A percentile compares a stretch with the other conserved stretches of the same genome.
Conservation (phyloP, 2,329 filamentous ascomycete genomes). For the Furcasterigmium furcatum region DNA sequence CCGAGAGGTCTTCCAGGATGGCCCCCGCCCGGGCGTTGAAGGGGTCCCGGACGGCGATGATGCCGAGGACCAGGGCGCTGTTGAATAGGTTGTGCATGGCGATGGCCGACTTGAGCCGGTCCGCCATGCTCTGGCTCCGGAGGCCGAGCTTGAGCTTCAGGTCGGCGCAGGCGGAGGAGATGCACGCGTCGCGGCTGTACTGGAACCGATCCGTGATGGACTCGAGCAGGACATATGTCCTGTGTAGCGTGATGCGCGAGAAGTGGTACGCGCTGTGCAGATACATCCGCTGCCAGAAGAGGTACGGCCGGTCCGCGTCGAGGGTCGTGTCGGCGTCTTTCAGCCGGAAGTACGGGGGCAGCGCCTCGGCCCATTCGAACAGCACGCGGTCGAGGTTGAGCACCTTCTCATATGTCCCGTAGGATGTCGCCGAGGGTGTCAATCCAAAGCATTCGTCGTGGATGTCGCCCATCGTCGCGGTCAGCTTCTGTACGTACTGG, state of each 20-base stretch:
- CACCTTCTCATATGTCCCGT: conserved; percentile 24
- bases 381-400: conserved; percentile 28
- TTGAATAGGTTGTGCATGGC: conserved; percentile 37
- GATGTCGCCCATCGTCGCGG: conserved; percentile 31
- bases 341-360: conserved; percentile 30
- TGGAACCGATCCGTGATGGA: conserved; percentile 35
- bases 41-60: conserved; percentile 26
- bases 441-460: conserved; percentile 34
- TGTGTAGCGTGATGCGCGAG: conserved; percentile 33
- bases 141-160: conserved; percentile 29
- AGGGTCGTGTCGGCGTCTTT: conserved; percentile 24
- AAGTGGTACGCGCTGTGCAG: conserved; percentile 36
- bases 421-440: conserved; percentile 23
- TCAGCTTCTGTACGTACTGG: conserved; percentile 25
- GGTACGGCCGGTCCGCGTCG: conserved; percentile 22
- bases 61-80: conserved; percentile 31
- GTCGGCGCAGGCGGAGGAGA: conserved; percentile 34
- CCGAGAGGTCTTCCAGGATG: conserved; percentile 31
- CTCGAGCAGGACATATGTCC: conserved; percentile 31
- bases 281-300: conserved; percentile 32
- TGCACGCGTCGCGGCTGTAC: conserved; percentile 34
- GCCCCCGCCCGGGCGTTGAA: conserved; percentile 21
- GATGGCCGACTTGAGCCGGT: conserved; percentile 28
- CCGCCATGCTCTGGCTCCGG: conserved; percentile 23
- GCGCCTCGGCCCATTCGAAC: conserved; percentile 21